Base-by-base conservation (phyloP, 208 protist genomes). In the Crithidia sp. region DNA sequence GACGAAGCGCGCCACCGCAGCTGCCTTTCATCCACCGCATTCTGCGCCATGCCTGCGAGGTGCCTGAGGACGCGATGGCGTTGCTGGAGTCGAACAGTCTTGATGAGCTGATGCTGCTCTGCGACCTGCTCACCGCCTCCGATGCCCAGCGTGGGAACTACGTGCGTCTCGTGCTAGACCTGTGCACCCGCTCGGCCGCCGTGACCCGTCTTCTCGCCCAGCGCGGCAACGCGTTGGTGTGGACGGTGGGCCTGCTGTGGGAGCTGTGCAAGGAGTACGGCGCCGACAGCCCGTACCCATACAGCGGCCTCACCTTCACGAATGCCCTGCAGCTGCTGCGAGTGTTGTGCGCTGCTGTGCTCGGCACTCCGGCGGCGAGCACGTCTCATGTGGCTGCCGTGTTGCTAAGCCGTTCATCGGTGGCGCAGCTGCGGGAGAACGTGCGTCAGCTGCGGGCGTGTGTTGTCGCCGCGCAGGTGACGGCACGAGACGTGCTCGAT, bases 251-350 rank as follows among this genome's bases (percentile, higher is more conserved):
- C 19, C 94, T 95, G 61, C 57, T 83, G 8, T 67, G 64, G 59
- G 84, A 91, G 75, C 76, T 96, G 37, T 84, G 76, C 64, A 71
- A 52, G 45, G 89, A 96, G 79, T 93, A 89, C 68, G 88, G 86
- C 39, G 60, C 52, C 28, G 44, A 43, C 7, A 45, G 43, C 14
- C 75, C 83, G 28, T 55, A 88, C 69, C 71, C 78, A 36, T 95
- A 90, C 79, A 74, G 77, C 28, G 85, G 86, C 7, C 77, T 76
- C 2, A 81, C 91, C 64, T 95, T 93, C 76, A 86, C 84, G 47
- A 73, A 55, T 6, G 68, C 81, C 37, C 73, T 93, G 47, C 17
- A 71, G 61, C 74, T 87, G 36, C 72, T 87, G 64, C 67, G 63
- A 7, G 50, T 74, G 62, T 59, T 85, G 52, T 84, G 79, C 47